These are phyloP conservation scores for Tetradesmus obliquus DNA, from an alignment of 139 green algal species.

Conservation along the genomic window DNA sequence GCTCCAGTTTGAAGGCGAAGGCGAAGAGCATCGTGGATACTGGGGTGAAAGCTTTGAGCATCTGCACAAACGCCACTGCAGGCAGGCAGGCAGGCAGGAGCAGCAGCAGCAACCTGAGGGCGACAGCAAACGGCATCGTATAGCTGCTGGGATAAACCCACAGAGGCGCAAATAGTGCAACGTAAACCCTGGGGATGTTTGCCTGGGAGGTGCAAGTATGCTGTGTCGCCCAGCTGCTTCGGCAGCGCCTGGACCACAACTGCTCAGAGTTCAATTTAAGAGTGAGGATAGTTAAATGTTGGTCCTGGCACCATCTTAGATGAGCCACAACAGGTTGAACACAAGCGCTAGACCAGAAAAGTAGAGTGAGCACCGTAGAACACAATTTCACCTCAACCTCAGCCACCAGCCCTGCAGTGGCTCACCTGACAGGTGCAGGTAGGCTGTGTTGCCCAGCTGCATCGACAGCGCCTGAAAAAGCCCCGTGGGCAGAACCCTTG, in stretches of 20 bases:
- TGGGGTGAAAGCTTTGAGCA: constrained; percentile 46
- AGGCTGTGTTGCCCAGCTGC: constrained; percentile 35
- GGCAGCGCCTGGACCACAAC: constrained; percentile 24
- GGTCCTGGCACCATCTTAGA: no score
- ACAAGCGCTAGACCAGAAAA: no score
- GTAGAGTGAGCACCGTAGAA: not conserved
- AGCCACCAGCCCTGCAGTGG: not conserved
- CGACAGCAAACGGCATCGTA: not conserved
- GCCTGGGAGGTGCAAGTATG: constrained; percentile 35
- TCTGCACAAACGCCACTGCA: constrained; percentile 48
- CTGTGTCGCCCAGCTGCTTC: constrained; percentile 27
- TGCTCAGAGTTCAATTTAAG: no score
- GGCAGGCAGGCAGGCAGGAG: not conserved
- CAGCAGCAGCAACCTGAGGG: not conserved
- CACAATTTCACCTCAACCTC: not conserved
- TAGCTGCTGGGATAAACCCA: not conserved
- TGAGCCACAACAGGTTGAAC: no score
- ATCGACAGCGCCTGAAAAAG: constrained; percentile 32
- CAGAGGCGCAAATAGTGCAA: not conserved
- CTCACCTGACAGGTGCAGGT: constrained; percentile 44
- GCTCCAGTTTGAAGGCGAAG: constrained; percentile 19
- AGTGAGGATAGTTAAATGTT: no score
- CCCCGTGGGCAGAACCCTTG: constrained; percentile 28
- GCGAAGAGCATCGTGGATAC: constrained; percentile 34
- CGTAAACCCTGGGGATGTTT: not conserved